phyloP scores from a whole-genome alignment of 495 filamentous ascomycete species.

The Daldinia decipiens region DNA sequence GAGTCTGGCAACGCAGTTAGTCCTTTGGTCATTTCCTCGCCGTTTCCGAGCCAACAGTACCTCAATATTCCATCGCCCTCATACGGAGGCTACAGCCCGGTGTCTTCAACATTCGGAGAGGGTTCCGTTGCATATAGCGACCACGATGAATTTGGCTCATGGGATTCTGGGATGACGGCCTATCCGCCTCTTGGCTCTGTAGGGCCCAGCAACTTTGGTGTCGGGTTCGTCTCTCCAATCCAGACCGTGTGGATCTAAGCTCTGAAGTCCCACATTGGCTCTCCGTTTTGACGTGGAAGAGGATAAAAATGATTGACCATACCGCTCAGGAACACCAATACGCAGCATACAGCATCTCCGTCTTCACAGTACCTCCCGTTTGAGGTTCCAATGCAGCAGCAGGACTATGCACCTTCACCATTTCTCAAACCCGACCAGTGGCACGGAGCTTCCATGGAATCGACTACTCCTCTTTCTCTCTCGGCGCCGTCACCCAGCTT shows the following conservation, averaged over 20 bases:
- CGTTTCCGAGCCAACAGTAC: constrained; percentile 60
- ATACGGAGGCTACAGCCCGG: constrained; percentile 64
- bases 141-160: constrained; percentile 58
- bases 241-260: constrained; percentile 63
- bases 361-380: constrained; percentile 49
- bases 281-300: constrained; percentile 47
- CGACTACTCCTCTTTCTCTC: constrained; percentile 46
- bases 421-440: constrained; percentile 52
- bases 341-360: constrained; percentile 48
- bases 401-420: constrained; percentile 50
- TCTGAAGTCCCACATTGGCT: constrained; percentile 51
- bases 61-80: constrained; percentile 66
- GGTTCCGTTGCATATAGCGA: constrained; percentile 65
- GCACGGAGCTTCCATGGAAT: constrained; percentile 51
- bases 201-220: constrained; percentile 60
- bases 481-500: constrained; percentile 44
- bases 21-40: constrained; percentile 61
- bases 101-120: constrained; percentile 63
- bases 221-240: constrained; percentile 66
- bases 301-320: constrained; percentile 60
- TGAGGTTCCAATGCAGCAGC: constrained; percentile 44
- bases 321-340: constrained; percentile 56
- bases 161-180: constrained; percentile 51
- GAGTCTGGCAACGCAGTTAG: constrained; percentile 56
- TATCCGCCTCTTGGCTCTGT: constrained; percentile 52